Conservation (phyloP, 2,329 filamentous ascomycete species). For the Paecilomyces fulvus region DNA sequence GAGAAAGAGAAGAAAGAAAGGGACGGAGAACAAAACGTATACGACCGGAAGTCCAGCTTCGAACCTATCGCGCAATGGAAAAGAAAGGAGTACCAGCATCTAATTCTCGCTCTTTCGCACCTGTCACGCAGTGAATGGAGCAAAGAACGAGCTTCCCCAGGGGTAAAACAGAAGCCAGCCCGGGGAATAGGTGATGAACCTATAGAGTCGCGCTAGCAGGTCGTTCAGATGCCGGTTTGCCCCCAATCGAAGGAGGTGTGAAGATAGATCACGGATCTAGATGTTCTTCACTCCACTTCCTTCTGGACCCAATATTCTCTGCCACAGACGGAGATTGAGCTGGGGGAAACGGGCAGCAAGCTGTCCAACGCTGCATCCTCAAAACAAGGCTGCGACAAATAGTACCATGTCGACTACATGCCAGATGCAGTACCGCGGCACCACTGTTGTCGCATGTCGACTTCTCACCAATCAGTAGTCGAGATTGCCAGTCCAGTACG, state of each 20-base stretch:
- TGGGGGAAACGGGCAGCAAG: constrained; percentile 10
- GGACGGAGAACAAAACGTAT: constrained; percentile 7
- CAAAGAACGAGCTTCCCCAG: constrained; percentile 25
- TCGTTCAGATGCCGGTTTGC: constrained; percentile 5
- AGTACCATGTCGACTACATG: constrained; percentile 7
- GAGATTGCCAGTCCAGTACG: constrained; percentile 30
- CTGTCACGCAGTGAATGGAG: constrained; percentile 20
- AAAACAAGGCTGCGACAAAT: constrained; percentile 3
- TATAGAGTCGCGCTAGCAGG: constrained; percentile 28
- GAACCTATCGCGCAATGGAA: background rate
- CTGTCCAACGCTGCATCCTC: constrained; percentile 7
- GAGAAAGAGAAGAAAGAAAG: constrained; percentile 3
- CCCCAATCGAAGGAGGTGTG: background rate
- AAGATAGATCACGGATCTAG: constrained; percentile 23
- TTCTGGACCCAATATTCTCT: constrained; percentile 13
- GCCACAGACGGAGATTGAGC: constrained; percentile 18
- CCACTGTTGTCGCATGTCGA: constrained; percentile 7
- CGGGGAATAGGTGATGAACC: constrained; percentile 49
- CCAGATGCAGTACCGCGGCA: constrained; percentile 11
- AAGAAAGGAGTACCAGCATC: constrained; percentile 37
- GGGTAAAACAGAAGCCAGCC: constrained; percentile 32
- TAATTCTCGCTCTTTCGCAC: constrained; percentile 32
- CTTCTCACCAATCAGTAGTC: constrained; percentile 9
- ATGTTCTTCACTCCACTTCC: constrained; percentile 24
- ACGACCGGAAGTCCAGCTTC: constrained; percentile 2